Evolutionary conservation across 2,329 filamentous ascomycete species (phyloP).

Genomic region (Alternaria consortialis): DNA sequence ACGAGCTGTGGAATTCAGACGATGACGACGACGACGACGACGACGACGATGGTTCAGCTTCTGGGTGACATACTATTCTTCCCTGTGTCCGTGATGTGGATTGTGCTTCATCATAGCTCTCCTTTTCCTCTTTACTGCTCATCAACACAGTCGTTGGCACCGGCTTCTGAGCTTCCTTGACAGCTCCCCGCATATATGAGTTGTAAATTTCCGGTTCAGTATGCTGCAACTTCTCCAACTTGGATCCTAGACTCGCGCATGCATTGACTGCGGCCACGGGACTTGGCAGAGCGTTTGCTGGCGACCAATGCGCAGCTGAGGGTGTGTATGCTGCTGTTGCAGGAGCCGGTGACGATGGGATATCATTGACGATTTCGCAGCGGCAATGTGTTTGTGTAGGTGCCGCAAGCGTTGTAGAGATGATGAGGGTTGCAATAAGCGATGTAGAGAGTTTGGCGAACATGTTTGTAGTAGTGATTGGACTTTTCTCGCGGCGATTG

Average conservation of each 20-base stretch:
- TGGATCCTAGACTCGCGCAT: constrained; percentile 35
- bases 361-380: constrained; percentile 36
- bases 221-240: constrained; percentile 38
- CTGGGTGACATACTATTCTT: constrained; percentile 31
- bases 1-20: constrained; percentile 34
- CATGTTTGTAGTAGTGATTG: constrained; percentile 15
- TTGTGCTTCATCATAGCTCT: background rate
- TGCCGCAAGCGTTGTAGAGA: constrained; percentile 23
- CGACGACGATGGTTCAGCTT: background rate
- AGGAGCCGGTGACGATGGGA: constrained; percentile 4
- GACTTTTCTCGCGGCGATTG: background rate
- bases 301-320: constrained; percentile 31
- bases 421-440: constrained; percentile 19
- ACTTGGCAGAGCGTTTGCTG: constrained; percentile 26
- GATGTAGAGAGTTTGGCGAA: constrained; percentile 22
- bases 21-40: constrained; percentile 12
- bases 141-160: constrained; percentile 32
- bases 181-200: constrained; percentile 27
- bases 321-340: constrained; percentile 26
- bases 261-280: constrained; percentile 21
- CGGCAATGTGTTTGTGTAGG: constrained; percentile 42
- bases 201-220: constrained; percentile 39
- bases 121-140: background rate
- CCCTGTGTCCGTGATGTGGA: constrained; percentile 16
- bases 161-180: constrained; percentile 22